These are phyloP conservation scores for Emmonsiellopsis sp. DNA, from an alignment of 2,329 filamentous ascomycete genomes.

Conservation along the genomic window DNA sequence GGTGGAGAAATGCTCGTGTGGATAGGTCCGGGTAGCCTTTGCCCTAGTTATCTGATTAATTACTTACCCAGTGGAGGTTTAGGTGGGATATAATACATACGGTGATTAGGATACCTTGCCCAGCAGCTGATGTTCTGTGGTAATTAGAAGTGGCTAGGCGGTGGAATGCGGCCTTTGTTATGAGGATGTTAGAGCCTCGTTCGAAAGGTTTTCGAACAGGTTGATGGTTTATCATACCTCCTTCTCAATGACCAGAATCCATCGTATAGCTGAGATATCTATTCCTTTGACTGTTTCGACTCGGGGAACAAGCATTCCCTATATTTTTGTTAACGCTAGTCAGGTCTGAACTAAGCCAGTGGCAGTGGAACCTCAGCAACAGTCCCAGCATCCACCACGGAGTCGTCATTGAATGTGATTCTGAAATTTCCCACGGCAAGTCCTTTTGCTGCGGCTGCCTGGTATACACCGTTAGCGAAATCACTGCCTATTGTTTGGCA, in stretches of 20 bases:
- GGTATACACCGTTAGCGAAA: background rate
- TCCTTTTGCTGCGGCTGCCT: conserved; percentile 38
- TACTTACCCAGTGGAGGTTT: background rate
- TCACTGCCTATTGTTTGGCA: background rate
- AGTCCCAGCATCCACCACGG: conserved; percentile 31
- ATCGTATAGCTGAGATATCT: conserved; percentile 39
- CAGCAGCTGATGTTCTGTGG: conserved; percentile 33
- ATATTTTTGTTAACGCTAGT: conserved; percentile 17
- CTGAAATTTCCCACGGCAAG: conserved; percentile 29
- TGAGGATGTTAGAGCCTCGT: background rate
- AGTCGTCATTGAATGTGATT: conserved; percentile 15
- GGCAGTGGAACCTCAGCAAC: conserved; percentile 22
- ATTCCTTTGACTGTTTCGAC: conserved; percentile 37
- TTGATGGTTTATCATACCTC: conserved; percentile 36
- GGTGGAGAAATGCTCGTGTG: conserved; percentile 46
- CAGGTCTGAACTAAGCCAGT: background rate
- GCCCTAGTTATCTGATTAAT: conserved; percentile 32
- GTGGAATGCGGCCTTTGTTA: conserved; percentile 49
- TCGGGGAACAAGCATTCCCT: conserved; percentile 48
- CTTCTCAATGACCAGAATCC: conserved; percentile 57
- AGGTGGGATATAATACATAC: conserved; percentile 25
- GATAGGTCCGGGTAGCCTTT: conserved; percentile 58
- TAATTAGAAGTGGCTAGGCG: conserved; percentile 42
- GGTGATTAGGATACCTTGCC: conserved; percentile 48
- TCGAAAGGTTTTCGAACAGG: background rate